phyloP scores from a whole-genome alignment of 306 rosid species.

The Trifolium subterraneum region DNA sequence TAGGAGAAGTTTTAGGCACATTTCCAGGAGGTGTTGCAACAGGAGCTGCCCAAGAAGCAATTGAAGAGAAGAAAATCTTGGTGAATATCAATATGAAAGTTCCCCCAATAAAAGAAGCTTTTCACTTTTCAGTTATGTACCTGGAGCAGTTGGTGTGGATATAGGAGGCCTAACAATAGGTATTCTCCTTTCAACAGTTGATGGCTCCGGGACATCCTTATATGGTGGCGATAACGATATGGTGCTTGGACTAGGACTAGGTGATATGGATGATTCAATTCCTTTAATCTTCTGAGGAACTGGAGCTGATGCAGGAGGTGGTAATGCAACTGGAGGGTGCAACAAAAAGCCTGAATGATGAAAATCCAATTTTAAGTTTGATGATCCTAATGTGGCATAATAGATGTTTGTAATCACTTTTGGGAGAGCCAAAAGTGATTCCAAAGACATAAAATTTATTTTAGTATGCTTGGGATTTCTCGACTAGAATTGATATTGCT shows the following conservation, averaged over 20 bases:
- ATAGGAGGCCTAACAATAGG: constrained; percentile 49
- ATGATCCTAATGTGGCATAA: neutral
- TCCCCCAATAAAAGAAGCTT: neutral
- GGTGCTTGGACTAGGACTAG: constrained; percentile 54
- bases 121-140: constrained; percentile 41
- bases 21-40: constrained; percentile 47
- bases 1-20: constrained; percentile 60
- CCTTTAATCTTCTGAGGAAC: constrained; percentile 44
- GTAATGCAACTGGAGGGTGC: constrained; percentile 53
- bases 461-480: neutral
- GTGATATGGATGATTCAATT: constrained; percentile 56
- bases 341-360: constrained; percentile 61
- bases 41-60: constrained; percentile 50
- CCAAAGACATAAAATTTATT: neutral
- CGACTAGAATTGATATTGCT: no score
- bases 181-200: constrained; percentile 44
- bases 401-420: neutral
- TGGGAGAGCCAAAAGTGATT: neutral
- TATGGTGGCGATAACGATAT: constrained; percentile 44
- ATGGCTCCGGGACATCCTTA: constrained; percentile 51
- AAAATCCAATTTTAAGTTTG: constrained; percentile 32
- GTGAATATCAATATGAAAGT: constrained; percentile 38
- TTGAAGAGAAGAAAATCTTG: constrained; percentile 3
- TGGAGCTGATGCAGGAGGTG: constrained; percentile 55
- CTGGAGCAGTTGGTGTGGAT: constrained; percentile 60